phyloP scores from a whole-genome alignment of 306 rosid species.

The Gillenia trifoliata region DNA sequence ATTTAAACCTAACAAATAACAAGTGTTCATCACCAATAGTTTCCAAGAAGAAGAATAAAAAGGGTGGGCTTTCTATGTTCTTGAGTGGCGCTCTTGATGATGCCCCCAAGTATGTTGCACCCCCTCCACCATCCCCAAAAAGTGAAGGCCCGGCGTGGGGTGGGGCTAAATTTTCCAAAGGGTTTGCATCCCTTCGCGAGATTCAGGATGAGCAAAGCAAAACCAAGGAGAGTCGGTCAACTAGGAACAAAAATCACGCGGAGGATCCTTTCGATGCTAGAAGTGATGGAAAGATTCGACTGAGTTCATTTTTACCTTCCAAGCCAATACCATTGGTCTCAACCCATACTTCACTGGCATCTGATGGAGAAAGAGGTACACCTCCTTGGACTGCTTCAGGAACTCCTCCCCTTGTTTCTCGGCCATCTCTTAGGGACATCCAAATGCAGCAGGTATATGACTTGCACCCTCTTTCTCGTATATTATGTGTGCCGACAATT shows the following conservation, averaged over 20 bases:
- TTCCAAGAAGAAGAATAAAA: constrained; percentile 79
- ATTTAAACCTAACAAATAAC: constrained; percentile 31
- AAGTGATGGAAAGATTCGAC: constrained; percentile 48
- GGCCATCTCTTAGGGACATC: constrained; percentile 83
- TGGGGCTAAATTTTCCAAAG: constrained; percentile 62
- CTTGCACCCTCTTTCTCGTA: neutral
- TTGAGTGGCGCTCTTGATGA: constrained; percentile 94
- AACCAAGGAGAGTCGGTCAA: constrained; percentile 27
- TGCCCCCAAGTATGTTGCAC: constrained; percentile 39
- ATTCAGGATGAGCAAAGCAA: constrained; percentile 81
- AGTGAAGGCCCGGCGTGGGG: constrained; percentile 95
- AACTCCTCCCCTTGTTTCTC: constrained; percentile 71
- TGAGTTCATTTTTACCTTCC: constrained; percentile 73
- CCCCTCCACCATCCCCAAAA: constrained; percentile 56
- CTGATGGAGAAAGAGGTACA: constrained; percentile 70
- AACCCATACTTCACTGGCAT: constrained; percentile 29
- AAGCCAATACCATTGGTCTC: constrained; percentile 78
- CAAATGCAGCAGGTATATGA: constrained; percentile 83
- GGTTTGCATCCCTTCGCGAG: constrained; percentile 72
- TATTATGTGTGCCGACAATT: neutral
- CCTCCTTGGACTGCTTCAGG: constrained; percentile 90
- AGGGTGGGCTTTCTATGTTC: constrained; percentile 96
- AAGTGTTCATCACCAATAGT: constrained; percentile 31
- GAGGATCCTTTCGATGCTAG: constrained; percentile 48
- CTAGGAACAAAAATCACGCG: constrained; percentile 32